A percentile compares a stretch with the other conserved stretches of the same genome.
Evolutionary conservation across 345 rosid species (phyloP).

Genomic region (Isatis tinctoria): DNA sequence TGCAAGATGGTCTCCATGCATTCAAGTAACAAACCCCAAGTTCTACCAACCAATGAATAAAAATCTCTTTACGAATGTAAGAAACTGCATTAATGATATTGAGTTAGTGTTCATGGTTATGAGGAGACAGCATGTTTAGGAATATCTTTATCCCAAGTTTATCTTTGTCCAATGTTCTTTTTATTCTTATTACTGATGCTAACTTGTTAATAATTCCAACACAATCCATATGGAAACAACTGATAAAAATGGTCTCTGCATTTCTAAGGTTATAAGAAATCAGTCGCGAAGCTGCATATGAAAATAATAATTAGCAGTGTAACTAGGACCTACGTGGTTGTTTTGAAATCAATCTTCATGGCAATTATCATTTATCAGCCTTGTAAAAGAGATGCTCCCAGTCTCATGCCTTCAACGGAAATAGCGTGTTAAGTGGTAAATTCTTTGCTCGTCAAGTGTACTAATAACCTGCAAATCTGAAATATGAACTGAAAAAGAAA

Average conservation of each 20-base stretch:
- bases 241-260: neutral
- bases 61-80: neutral
- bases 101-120: conserved; percentile 19
- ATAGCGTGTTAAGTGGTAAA: neutral
- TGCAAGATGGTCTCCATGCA: conserved; percentile 33
- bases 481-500: neutral
- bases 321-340: neutral
- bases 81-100: conserved; percentile 1
- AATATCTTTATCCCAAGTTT: neutral
- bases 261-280: neutral
- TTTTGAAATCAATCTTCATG: neutral
- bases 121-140: conserved; percentile 1
- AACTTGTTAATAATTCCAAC: neutral
- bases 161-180: conserved; percentile 6
- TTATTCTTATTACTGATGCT: neutral
- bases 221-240: neutral
- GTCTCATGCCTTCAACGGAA: neutral
- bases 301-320: neutral
- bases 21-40: conserved; percentile 27
- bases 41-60: conserved; percentile 28
- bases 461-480: neutral
- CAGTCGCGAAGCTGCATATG: neutral
- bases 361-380: neutral
- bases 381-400: neutral
- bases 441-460: too few species aligned